Percentiles rank a stretch among this genome's conserved stretches.
Conservation (phyloP, 1,284 basidiomycete genomes). For the Papiliotrema nemorosa region DNA sequence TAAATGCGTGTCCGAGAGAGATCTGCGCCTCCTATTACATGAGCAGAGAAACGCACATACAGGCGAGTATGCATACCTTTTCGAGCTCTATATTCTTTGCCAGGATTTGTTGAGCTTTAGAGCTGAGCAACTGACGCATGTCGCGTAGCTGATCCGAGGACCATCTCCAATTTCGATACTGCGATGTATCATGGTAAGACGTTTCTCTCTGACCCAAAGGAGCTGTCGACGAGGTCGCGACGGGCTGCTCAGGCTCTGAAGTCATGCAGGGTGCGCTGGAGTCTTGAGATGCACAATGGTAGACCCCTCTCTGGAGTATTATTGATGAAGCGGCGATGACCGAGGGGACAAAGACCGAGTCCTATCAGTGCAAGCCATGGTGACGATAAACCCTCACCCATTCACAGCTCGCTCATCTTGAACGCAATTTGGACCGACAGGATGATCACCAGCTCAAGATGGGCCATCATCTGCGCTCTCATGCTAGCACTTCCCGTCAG, state of each 20-base stretch:
- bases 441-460: neutral
- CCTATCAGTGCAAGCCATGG: too few species aligned
- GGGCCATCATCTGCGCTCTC: conserved; percentile 4
- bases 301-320: too few species aligned
- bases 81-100: conserved; percentile 72
- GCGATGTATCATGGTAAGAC: conserved; percentile 77
- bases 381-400: too few species aligned
- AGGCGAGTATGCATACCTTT: conserved; percentile 55
- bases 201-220: conserved; percentile 21
- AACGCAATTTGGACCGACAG: too few species aligned
- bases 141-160: conserved; percentile 62
- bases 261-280: neutral
- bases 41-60: neutral
- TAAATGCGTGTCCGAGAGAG: conserved; percentile 22
- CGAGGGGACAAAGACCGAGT: too few species aligned
- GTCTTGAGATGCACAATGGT: neutral
- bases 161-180: conserved; percentile 83
- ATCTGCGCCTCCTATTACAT: conserved; percentile 32
- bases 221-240: neutral
- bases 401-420: too few species aligned
- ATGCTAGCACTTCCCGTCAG: conserved; percentile 8
- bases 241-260: neutral
- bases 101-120: conserved; percentile 69
- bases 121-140: conserved; percentile 65
- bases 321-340: too few species aligned